Percentiles rank a stretch among this genome's conserved stretches.
Evolutionary conservation across 2,329 filamentous ascomycete species (phyloP).

Genomic region (Escovopsis weberi): DNA sequence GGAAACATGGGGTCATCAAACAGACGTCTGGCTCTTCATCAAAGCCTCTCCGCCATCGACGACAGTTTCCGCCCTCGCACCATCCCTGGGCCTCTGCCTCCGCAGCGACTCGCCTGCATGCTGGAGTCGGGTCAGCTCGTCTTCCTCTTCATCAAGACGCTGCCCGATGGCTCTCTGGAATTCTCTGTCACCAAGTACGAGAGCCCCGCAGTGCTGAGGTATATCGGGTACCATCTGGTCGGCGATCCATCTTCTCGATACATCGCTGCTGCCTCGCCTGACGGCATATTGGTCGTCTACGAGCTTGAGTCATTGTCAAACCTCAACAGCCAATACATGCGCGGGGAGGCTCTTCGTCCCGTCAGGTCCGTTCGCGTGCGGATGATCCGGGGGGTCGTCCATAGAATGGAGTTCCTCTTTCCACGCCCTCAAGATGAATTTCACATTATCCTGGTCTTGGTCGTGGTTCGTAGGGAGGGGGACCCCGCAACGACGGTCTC

Average conservation of each 20-base stretch:
- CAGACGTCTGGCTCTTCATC: constrained; percentile 25
- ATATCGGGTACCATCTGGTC: constrained; percentile 51
- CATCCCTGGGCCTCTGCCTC: constrained; percentile 60
- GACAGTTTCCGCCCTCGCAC: constrained; percentile 4
- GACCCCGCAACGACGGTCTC: constrained; percentile 19
- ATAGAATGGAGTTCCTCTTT: constrained; percentile 76
- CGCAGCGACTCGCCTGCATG: constrained; percentile 68
- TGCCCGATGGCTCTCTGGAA: constrained; percentile 28
- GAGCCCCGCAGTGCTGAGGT: constrained; percentile 42
- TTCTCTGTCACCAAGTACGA: constrained; percentile 49
- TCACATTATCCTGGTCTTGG: constrained; percentile 63
- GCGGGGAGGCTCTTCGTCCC: constrained; percentile 35
- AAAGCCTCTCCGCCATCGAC: constrained; percentile 8
- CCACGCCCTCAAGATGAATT: constrained; percentile 51
- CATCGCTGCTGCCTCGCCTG: constrained; percentile 55
- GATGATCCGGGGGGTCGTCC: constrained; percentile 54
- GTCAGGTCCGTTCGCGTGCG: constrained; percentile 34
- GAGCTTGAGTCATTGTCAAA: constrained; percentile 43
- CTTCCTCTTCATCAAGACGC: constrained; percentile 54
- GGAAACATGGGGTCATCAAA: constrained; percentile 17
- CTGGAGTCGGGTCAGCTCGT: constrained; percentile 59
- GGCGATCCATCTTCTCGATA: constrained; percentile 63
- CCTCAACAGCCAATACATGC: constrained; percentile 35
- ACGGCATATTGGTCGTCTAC: constrained; percentile 57
- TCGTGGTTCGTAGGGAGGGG: constrained; percentile 31